Base-by-base conservation (phyloP, 345 rosid species). In the Aurinia saxatilis region DNA sequence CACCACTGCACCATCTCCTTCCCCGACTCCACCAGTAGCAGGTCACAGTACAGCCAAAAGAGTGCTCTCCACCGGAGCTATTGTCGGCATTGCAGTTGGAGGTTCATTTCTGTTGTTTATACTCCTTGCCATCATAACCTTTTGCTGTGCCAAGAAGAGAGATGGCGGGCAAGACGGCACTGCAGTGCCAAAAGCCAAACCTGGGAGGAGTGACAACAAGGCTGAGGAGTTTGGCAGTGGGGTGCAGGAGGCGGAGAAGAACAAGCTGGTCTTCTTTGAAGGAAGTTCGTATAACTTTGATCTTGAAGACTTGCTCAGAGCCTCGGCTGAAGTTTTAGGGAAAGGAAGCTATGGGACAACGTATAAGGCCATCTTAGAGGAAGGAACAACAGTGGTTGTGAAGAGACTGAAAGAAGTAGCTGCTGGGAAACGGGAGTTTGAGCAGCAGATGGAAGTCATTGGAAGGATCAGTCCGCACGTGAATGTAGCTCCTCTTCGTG, bases 261-360 rank as follows among this genome's bases (percentile, higher is more conserved):
- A 93, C 87, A 86, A 86, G 84, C 67, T 93, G 79, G 91, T 90
- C 34, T 93, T 90, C 84, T 89, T 87, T 51, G 91, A 81, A 73
- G 99, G 96, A 9, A 80, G 83, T 63, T 82, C 90, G 0, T 79
- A 79, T 65, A 85, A 73, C 46, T 93, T 89, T 34, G 97, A 93
- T 70, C 90, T 93, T 3, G 97, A 90, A 68, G 97, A 93, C 72
- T 68, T 93, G 63, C 73, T 93, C 33, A 82, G 95, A 78, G 99
- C 99, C 63, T 93, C 99, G 0, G 97, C 99, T 42, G 96, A 89
- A 78, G 97, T 93, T 56, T 73, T 93, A 5, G 99, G 99, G 14
- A 90, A 93, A 80, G 99, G 99, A 40, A 90, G 83, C 71, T 84
- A 80, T 50, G 99, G 99, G 12, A 93, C 96, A 17, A 85, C 95